These are phyloP conservation scores for Yarrowia divulgata DNA, from an alignment of 805 yeast species.

Conservation along the genomic window DNA sequence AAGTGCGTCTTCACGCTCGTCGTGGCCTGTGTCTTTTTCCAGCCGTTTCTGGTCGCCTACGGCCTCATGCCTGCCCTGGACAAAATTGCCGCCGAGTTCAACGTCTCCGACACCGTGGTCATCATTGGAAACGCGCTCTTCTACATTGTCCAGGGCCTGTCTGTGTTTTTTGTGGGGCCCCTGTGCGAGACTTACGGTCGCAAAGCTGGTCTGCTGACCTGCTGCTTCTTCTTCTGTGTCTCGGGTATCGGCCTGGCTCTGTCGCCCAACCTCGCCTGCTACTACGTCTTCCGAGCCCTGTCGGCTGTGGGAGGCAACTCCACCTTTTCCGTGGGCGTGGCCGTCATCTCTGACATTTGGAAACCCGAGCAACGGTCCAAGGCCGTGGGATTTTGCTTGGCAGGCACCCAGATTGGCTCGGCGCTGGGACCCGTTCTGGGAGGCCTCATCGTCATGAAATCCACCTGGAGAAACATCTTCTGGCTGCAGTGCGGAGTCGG, in stretches of 20 bases:
- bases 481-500: conserved; percentile 59
- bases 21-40: conserved; percentile 29
- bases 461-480: conserved; percentile 62
- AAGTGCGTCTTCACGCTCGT: conserved; percentile 26
- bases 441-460: conserved; percentile 59
- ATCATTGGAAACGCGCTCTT: conserved; percentile 60
- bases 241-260: conserved; percentile 54
- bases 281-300: conserved; percentile 58
- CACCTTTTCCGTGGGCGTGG: conserved; percentile 62
- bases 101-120: conserved; percentile 58
- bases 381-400: conserved; percentile 58
- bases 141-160: conserved; percentile 60
- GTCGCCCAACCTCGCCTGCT: conserved; percentile 61
- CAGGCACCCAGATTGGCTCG: conserved; percentile 63
- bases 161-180: conserved; percentile 61
- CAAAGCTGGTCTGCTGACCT: conserved; percentile 54
- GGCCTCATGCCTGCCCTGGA: conserved; percentile 62
- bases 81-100: conserved; percentile 56
- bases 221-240: conserved; percentile 50
- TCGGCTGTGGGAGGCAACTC: conserved; percentile 63
- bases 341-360: conserved; percentile 60
- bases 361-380: conserved; percentile 60
- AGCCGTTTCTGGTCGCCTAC: conserved; percentile 51
- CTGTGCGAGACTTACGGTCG: conserved; percentile 62
- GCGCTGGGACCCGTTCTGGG: conserved; percentile 62